These are phyloP conservation scores for Ilyonectria mors-panacis DNA, from an alignment of 2,329 filamentous ascomycete genomes.

Conservation along the genomic window DNA sequence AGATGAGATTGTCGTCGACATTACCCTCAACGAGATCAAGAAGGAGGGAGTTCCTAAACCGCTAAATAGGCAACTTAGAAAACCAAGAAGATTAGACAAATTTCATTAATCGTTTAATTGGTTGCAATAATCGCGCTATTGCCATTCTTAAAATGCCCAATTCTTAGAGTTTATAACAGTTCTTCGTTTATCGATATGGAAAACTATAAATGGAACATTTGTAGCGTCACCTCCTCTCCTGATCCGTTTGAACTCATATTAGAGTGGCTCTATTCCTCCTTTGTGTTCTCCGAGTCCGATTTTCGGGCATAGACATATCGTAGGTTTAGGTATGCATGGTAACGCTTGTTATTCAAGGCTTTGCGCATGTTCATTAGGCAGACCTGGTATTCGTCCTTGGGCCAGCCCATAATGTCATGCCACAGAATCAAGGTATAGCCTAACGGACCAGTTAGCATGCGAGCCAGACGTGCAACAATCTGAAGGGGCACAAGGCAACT, in stretches of 20 bases:
- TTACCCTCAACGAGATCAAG: too few relatives aligned
- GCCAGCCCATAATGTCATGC: constrained; percentile 22
- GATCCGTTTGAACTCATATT: neutral
- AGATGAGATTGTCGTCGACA: too few relatives aligned
- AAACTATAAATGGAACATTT: too few relatives aligned
- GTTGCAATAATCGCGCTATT: too few relatives aligned
- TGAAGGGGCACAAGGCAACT: neutral
- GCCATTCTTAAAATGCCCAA: too few relatives aligned
- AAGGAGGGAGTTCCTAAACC: too few relatives aligned
- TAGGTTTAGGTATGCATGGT: constrained; percentile 28
- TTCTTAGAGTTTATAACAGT: too few relatives aligned
- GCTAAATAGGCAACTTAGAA: too few relatives aligned
- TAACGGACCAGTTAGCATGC: neutral
- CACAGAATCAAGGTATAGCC: constrained; percentile 30
- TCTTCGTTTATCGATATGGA: too few relatives aligned
- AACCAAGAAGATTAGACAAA: too few relatives aligned
- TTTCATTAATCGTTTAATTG: too few relatives aligned
- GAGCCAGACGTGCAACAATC: neutral
- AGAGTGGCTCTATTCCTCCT: neutral
- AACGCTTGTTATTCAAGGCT: constrained; percentile 13
- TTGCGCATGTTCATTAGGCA: constrained; percentile 30
- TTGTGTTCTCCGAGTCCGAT: neutral
- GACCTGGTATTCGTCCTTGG: constrained; percentile 24
- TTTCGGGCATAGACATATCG: constrained; percentile 18
- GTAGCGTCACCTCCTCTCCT: neutral